These are phyloP conservation scores for Lojkania enalia DNA, from an alignment of 2,329 filamentous ascomycete species.

Conservation along the genomic window DNA sequence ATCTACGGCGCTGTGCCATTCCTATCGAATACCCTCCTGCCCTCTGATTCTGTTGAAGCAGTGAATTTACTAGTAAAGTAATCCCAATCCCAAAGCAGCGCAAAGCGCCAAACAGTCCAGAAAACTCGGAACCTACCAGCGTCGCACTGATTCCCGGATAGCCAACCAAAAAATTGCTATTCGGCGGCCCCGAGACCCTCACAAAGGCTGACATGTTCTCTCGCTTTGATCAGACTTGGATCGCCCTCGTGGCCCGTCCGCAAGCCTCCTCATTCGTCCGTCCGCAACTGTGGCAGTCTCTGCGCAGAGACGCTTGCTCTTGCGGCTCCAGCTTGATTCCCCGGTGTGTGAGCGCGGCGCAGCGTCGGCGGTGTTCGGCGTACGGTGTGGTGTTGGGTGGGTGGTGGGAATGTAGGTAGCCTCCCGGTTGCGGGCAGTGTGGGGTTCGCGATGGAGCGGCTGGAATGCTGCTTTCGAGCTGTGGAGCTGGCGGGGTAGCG, in stretches of 20 bases:
- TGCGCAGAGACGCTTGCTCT: slow-evolving; percentile 13
- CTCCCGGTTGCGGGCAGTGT: slow-evolving; percentile 23
- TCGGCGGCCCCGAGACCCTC: slow-evolving; percentile 94
- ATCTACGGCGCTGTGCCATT: not conserved
- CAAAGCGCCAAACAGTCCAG: no score
- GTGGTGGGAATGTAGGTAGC: slow-evolving; percentile 21
- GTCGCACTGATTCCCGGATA: slow-evolving; percentile 98
- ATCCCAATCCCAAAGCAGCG: not conserved
- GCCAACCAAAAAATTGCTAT: slow-evolving; percentile 93
- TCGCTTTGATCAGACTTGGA: slow-evolving; percentile 28
- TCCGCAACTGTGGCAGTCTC: slow-evolving; percentile 15
- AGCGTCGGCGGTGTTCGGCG: no score
- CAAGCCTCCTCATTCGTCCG: no score
- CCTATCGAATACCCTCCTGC: no score
- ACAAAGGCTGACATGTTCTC: slow-evolving; percentile 71
- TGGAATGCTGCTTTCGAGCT: no score
- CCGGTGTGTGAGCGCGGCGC: no score
- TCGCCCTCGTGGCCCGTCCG: no score
- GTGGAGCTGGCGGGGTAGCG: slow-evolving; percentile 29
- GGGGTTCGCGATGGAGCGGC: slow-evolving; percentile 21
- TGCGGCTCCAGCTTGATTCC: slow-evolving; percentile 16
- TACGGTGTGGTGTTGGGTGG: slow-evolving; percentile 8
- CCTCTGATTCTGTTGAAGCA: no score
- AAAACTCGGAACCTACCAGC: slow-evolving; percentile 65
- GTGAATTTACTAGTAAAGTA: no score